These are phyloP conservation scores for Aspergillus sp. DNA, from an alignment of 2,329 filamentous ascomycete species.

Conservation along the genomic window DNA sequence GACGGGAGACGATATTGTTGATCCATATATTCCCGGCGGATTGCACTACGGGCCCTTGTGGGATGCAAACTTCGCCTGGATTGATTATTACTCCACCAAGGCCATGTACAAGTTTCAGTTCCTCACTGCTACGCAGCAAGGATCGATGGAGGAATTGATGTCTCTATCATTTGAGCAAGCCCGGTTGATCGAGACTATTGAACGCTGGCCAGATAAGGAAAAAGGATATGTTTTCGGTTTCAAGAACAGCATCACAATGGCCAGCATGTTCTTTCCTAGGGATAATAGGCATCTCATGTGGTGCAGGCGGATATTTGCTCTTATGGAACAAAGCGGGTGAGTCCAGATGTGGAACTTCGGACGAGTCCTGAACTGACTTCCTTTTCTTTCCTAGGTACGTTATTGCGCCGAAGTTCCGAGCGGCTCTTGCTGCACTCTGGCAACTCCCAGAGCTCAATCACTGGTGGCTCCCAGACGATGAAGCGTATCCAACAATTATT, in stretches of 20 bases:
- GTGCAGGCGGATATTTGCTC: slow-evolving; percentile 77
- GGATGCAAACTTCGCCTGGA: slow-evolving; percentile 71
- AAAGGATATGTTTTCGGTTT: slow-evolving; percentile 72
- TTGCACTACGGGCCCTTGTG: slow-evolving; percentile 74
- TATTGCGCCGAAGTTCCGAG: slow-evolving; percentile 74
- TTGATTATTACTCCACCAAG: slow-evolving; percentile 78
- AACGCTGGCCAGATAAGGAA: slow-evolving; percentile 71
- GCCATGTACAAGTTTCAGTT: slow-evolving; percentile 82
- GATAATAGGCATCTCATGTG: slow-evolving; percentile 75
- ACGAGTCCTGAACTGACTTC: background rate
- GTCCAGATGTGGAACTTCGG: slow-evolving; percentile 11
- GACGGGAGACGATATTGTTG: slow-evolving; percentile 69
- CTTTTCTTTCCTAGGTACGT: slow-evolving; percentile 68
- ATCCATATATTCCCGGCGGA: slow-evolving; percentile 71
- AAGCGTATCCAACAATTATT: slow-evolving; percentile 74
- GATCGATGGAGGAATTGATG: slow-evolving; percentile 59
- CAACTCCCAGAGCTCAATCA: slow-evolving; percentile 69
- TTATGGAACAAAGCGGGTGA: slow-evolving; percentile 78
- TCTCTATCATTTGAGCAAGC: slow-evolving; percentile 71
- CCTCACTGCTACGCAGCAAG: slow-evolving; percentile 59
- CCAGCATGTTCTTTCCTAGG: slow-evolving; percentile 77
- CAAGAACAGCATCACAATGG: slow-evolving; percentile 76
- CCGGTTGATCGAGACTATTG: slow-evolving; percentile 78
- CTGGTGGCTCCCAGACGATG: slow-evolving; percentile 90
- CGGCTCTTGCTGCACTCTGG: slow-evolving; percentile 77